These are phyloP conservation scores for Fusarium hainanense DNA, from an alignment of 2,329 filamentous ascomycete species.

Conservation along the genomic window DNA sequence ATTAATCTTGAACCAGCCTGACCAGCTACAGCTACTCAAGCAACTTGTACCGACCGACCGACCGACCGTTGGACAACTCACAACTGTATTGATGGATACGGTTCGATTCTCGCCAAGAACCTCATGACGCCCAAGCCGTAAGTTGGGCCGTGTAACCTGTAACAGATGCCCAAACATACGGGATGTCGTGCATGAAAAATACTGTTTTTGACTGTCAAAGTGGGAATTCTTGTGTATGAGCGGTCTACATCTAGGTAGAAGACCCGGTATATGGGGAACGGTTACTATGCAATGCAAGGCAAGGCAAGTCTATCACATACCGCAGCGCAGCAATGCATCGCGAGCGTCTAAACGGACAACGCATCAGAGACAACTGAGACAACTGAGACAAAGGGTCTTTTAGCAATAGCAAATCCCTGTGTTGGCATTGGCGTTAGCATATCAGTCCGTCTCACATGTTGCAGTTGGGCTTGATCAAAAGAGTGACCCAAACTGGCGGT, in stretches of 20 bases:
- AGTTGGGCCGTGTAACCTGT: constrained; percentile 36
- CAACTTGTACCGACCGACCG: constrained; percentile 30
- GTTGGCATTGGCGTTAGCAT: background rate
- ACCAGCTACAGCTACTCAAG: constrained; percentile 13
- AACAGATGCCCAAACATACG: constrained; percentile 34
- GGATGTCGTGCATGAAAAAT: constrained; percentile 42
- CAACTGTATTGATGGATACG: constrained; percentile 21
- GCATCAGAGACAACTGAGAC: background rate
- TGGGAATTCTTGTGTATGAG: constrained; percentile 16
- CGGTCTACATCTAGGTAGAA: constrained; percentile 6
- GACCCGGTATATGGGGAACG: constrained; percentile 19
- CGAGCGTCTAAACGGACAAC: constrained; percentile 15
- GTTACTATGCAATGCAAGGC: constrained; percentile 3
- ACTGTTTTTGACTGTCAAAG: constrained; percentile 8
- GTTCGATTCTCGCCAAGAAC: constrained; percentile 25
- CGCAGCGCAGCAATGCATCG: background rate
- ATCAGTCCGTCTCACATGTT: constrained; percentile 15
- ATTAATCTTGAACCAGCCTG: background rate
- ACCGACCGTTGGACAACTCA: constrained; percentile 13
- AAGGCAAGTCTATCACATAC: constrained; percentile 11
- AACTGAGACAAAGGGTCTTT: constrained; percentile 3
- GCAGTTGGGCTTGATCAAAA: constrained; percentile 18
- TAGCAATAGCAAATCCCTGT: constrained; percentile 11
- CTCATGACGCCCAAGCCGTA: constrained; percentile 36
- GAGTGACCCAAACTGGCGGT: constrained; percentile 36